Evolutionary conservation across 2,329 filamentous ascomycete species (phyloP).

Genomic region (Didymellaceae sp.): DNA sequence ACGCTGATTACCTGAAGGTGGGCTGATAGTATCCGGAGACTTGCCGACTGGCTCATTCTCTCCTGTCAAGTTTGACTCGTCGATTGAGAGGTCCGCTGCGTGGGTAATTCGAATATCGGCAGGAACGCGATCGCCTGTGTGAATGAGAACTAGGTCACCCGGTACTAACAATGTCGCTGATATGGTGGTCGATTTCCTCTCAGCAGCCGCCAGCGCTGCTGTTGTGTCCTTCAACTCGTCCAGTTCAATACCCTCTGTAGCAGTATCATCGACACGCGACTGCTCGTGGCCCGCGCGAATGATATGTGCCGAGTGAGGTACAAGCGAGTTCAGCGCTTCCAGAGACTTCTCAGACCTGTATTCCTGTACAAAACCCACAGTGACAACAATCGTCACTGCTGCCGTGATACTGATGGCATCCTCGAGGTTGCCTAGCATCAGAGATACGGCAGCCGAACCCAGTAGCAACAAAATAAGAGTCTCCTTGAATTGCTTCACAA

Average conservation of each 20-base stretch:
- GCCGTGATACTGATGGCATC: slow-evolving; percentile 95
- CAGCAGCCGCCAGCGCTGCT: slow-evolving; percentile 68
- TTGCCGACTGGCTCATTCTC: slow-evolving; percentile 94
- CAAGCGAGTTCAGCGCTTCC: slow-evolving; percentile 89
- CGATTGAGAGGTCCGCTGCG: slow-evolving; percentile 87
- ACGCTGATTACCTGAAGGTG: slow-evolving; percentile 50
- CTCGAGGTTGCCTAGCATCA: slow-evolving; percentile 90
- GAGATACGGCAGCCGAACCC: slow-evolving; percentile 83
- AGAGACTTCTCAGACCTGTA: slow-evolving; percentile 97
- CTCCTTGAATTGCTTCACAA: slow-evolving; percentile 96
- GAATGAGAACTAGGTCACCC: slow-evolving; percentile 91
- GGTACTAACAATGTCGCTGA: slow-evolving; percentile 87
- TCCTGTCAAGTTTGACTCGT: slow-evolving; percentile 95
- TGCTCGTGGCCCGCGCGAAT: slow-evolving; percentile 63
- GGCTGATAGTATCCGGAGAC: slow-evolving; percentile 66
- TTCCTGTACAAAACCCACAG: slow-evolving; percentile 95
- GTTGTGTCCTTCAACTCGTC: slow-evolving; percentile 60
- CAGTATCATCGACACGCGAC: slow-evolving; percentile 31
- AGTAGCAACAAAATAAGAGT: slow-evolving; percentile 92
- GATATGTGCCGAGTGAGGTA: slow-evolving; percentile 95
- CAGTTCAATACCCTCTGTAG: slow-evolving; percentile 52
- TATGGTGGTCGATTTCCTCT: slow-evolving; percentile 80
- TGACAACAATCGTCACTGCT: slow-evolving; percentile 95
- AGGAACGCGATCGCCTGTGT: slow-evolving; percentile 93
- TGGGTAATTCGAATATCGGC: slow-evolving; percentile 94